Base-by-base conservation (phyloP, 495 filamentous ascomycete species). In the Trichoderma erinaceum region DNA sequence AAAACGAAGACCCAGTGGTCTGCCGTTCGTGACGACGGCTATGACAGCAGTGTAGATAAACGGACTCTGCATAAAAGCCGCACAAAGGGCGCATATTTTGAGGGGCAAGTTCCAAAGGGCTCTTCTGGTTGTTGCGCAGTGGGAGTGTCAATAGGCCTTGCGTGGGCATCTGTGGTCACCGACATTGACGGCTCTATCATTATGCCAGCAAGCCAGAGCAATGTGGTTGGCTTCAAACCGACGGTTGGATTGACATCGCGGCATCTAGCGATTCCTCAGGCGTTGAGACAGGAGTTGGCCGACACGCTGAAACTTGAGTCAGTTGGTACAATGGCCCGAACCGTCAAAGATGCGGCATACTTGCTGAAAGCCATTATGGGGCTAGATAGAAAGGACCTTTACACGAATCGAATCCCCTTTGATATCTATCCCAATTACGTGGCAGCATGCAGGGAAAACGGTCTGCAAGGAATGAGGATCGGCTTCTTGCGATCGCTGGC, bases 191-290 rank as follows among this genome's bases (percentile, higher is more conserved):
- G 76, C 21, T 78, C 74, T 67, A 82, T 82, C 50, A 68, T 79
- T 25, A 70, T 70, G 11, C 82, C 80, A 2, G 73, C 77, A 4
- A 67, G 77, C 27, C 44, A 70, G 29, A 85, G 80, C 78, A 79
- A 81, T 41, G 50, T 83, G 0, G 80, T 81, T n/a, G 81, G 85
- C 7, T 86, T 88, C 73, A 90, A 90, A 73, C 88, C 89, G 1
- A 87, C 87, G 0, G 86, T 90, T 13, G 89, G 89, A 0, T 80
- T 90, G 1, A 89, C 85, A 5, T 87, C 85, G 12, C 77, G 87
- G 13, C 73, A 82, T 67, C 78, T 87, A n/a, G 86, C 89, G 18
- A 84, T 90, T 32, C 88, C 88, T 21, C 82, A 38, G 35, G 35
- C 5, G 35, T 38, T 38, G 35, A 38, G 35, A 38, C 35, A 38